A percentile compares a stretch with the other conserved stretches of the same genome.
Evolutionary conservation across 2,329 filamentous ascomycete genomes (phyloP).

Genomic region (Colletotrichum tabaci): DNA sequence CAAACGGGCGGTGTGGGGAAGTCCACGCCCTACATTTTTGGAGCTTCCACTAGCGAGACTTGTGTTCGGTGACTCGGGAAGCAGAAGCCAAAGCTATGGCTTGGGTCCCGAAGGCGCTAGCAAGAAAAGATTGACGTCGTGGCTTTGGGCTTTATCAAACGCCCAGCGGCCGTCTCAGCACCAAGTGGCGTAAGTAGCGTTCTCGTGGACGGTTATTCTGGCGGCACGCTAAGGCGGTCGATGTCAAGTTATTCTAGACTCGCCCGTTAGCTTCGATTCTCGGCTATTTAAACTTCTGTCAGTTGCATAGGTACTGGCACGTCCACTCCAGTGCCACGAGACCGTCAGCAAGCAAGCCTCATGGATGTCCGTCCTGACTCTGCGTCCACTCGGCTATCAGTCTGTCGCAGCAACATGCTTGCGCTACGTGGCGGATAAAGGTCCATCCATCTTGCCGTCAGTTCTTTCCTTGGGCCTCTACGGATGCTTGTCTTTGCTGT

Average conservation of each 20-base stretch:
- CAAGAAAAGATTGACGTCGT: constrained; percentile 1
- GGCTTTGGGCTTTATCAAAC: constrained; percentile 25
- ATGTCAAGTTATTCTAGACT: constrained; percentile 31
- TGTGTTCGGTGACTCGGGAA: constrained; percentile 24
- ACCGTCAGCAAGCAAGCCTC: constrained; percentile 1
- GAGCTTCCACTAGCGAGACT: constrained; percentile 16
- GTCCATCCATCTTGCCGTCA: constrained; percentile 16
- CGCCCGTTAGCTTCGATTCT: constrained; percentile 14
- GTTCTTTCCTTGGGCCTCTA: neutral
- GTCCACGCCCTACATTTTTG: neutral
- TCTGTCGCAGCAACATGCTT: neutral
- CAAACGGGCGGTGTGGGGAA: neutral
- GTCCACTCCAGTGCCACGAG: constrained; percentile 6
- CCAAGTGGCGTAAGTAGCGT: constrained; percentile 8
- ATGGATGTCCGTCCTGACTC: neutral
- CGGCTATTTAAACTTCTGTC: constrained; percentile 31
- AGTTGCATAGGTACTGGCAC: constrained; percentile 8
- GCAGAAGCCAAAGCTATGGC: constrained; percentile 10
- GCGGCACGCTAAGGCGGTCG: neutral
- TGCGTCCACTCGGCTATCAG: neutral
- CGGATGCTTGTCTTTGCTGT: neutral
- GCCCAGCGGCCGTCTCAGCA: constrained; percentile 20
- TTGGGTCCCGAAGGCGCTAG: constrained; percentile 35
- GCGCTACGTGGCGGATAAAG: neutral
- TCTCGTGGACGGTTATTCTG: neutral